phyloP scores from a whole-genome alignment of 441 rosid genomes.

The Mallotus japonicus region DNA sequence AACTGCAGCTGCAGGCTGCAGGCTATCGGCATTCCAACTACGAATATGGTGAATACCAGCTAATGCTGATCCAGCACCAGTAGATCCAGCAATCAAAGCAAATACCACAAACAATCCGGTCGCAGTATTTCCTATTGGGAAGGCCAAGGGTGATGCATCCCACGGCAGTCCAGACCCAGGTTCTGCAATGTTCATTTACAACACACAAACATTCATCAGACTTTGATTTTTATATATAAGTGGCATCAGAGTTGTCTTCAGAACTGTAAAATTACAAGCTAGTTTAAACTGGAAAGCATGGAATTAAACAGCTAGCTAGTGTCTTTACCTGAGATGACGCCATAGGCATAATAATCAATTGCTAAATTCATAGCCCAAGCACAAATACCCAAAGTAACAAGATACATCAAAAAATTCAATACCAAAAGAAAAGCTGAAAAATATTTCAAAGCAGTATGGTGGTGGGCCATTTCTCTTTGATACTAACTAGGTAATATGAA shows the following conservation, averaged over 20 bases:
- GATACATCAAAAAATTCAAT: constrained; percentile 79
- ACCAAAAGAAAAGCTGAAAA: constrained; percentile 59
- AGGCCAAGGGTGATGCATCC: constrained; percentile 81
- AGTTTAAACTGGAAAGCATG: no score
- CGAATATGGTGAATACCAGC: constrained; percentile 66
- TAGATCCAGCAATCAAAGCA: constrained; percentile 81
- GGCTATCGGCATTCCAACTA: constrained; percentile 48
- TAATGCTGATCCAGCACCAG: constrained; percentile 71
- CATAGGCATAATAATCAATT: constrained; percentile 42
- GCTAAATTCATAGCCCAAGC: constrained; percentile 90
- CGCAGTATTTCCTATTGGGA: constrained; percentile 94
- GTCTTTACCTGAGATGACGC: constrained; percentile 67
- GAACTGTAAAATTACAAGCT: no score
- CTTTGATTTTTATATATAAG: no score
- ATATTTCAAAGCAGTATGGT: constrained; percentile 38
- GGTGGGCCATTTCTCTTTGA: constrained; percentile 40
- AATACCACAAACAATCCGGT: constrained; percentile 86
- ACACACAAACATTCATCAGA: no score
- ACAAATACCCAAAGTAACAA: constrained; percentile 65
- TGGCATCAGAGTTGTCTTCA: no score
- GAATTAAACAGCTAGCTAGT: no score
- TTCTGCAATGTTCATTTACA: constrained; percentile 39
- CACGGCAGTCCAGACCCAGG: constrained; percentile 68
- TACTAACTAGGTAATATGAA: not conserved
- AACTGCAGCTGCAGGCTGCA: constrained; percentile 73